phyloP scores from a whole-genome alignment of 805 yeast genomes.

The Teunomyces gatunensis region DNA sequence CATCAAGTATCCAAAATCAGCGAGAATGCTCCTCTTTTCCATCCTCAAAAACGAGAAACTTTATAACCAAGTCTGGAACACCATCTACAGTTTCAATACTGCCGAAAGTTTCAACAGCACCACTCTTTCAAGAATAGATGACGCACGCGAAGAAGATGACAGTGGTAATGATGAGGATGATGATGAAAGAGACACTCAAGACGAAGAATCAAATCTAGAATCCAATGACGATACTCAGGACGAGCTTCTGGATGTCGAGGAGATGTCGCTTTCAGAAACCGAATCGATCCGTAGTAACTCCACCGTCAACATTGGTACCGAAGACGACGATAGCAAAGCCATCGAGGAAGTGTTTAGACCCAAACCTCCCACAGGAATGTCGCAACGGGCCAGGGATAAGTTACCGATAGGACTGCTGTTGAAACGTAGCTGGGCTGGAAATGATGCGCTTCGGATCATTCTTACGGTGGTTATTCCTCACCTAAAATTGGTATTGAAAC shows the following conservation, averaged over 20 bases:
- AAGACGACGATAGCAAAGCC: constrained; percentile 16
- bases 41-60: constrained; percentile 41
- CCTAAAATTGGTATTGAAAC: constrained; percentile 26
- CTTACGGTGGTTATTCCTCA: constrained; percentile 39
- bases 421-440: constrained; percentile 56
- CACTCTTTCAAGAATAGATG: constrained; percentile 11
- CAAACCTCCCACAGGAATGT: constrained; percentile 59
- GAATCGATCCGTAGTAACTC: background rate
- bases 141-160: background rate
- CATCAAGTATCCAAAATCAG: constrained; percentile 48
- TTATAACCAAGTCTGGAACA: constrained; percentile 34
- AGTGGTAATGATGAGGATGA: background rate
- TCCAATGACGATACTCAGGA: constrained; percentile 6
- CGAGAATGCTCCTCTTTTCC: constrained; percentile 53
- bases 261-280: background rate
- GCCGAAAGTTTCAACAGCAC: constrained; percentile 25
- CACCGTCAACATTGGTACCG: background rate
- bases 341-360: constrained; percentile 46
- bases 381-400: constrained; percentile 53
- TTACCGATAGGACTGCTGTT: constrained; percentile 49
- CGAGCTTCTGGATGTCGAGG: constrained; percentile 5
- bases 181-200: background rate
- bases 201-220: background rate
- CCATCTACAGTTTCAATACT: constrained; percentile 26
- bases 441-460: constrained; percentile 44